Base-by-base conservation (phyloP, 192 early-diverging fungal genomes). In the Diversispora eburnea region DNA sequence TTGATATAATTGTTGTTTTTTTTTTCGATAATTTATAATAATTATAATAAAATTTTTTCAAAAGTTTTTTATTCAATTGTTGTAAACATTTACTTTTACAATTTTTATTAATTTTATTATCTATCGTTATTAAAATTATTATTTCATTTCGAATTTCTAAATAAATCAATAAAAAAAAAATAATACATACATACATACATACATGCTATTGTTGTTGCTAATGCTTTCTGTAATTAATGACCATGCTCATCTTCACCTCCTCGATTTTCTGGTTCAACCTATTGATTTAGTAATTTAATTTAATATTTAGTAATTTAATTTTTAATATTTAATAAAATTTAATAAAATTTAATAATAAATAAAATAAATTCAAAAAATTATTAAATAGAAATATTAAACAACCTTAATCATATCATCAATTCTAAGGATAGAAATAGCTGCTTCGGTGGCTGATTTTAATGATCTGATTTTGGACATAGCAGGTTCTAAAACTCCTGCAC, bases 401-500 rank as follows among this genome's bases (percentile, higher is more conserved):
- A 88, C 84, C 83, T 91, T 91, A 75, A 93, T 93, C 88, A 93
- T 89, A 75, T 93, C 92, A 79, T 99, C 98, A 72, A 99, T 98
- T 73, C 98, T 88, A 73, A 99, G 85, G 77, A 99, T 92, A 74
- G 95, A 93, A 78, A 99, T 93, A 41, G 98, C 98, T 55, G 98
- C 96, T 82, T 99, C 98, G 15, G 98, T 99, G 20, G 98, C 98
- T 15, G 94, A 93, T 83, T 97, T 96, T 72, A 99, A 85, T 61
- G 91, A 93, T 86, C 95, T 97, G 82, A 99, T 91, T 84, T 99
- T 99, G 77, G 92, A 94, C 89, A 99, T 93, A 54, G 95, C 92
- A 15, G 98, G 98, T 78, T 99, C 98, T 72, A 99, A 84, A 3
- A 99, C 94, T 51, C 98, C 98, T 20, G 95, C 92, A 58, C 87